Conservation (phyloP, 208 protist species). For the Porcisia hertigi region DNA sequence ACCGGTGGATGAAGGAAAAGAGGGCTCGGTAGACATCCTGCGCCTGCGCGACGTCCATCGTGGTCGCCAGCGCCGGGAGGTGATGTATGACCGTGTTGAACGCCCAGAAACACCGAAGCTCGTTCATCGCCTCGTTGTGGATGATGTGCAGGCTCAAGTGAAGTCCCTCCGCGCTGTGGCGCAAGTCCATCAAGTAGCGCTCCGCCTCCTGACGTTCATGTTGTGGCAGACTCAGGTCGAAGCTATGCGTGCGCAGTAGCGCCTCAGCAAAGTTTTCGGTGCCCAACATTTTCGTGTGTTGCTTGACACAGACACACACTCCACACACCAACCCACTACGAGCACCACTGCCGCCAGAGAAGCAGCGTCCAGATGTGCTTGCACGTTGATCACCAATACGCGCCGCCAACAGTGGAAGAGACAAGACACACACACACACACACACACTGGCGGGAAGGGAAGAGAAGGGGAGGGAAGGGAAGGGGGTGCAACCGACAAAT, state of each 20-base stretch:
- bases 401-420: background rate
- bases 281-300: constrained; percentile 12
- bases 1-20: constrained; percentile 73
- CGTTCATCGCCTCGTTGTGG: constrained; percentile 60
- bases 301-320: no score
- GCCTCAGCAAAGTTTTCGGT: constrained; percentile 62
- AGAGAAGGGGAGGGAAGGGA: background rate
- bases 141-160: constrained; percentile 75
- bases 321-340: no score
- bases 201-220: constrained; percentile 56
- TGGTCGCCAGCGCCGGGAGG: constrained; percentile 41
- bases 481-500: background rate
- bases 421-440: background rate
- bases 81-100: constrained; percentile 83
- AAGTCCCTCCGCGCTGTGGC: constrained; percentile 53
- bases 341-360: no score
- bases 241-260: constrained; percentile 65
- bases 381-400: no score
- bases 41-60: constrained; percentile 42
- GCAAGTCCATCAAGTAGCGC: constrained; percentile 74
- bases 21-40: constrained; percentile 64
- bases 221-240: constrained; percentile 34
- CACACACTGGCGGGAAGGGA: background rate
- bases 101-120: constrained; percentile 77
- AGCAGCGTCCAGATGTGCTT: no score